A percentile compares a stretch with the other conserved stretches of the same genome.
phyloP scores from a whole-genome alignment of 305 asterid genomes.

The Ruellia speciosa region DNA sequence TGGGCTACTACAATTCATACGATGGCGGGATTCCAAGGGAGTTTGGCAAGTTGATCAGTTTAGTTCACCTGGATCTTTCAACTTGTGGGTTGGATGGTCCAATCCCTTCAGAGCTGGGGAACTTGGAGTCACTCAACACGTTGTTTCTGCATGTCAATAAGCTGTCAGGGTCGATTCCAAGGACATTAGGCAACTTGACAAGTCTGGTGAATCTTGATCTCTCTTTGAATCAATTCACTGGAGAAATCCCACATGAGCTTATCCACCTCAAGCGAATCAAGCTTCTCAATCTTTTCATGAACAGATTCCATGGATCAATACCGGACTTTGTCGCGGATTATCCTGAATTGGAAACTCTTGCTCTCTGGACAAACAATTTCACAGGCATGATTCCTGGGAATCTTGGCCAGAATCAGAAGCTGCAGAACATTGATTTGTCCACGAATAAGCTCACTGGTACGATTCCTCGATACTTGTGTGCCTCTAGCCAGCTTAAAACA shows the following conservation, averaged over 20 bases:
- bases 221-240: conserved; percentile 60
- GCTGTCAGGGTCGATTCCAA: conserved; percentile 68
- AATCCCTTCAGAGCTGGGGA: conserved; percentile 72
- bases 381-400: conserved; percentile 63
- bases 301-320: conserved; percentile 74
- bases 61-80: conserved; percentile 68
- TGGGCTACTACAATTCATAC: conserved; percentile 63
- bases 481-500: conserved; percentile 46
- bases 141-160: conserved; percentile 62
- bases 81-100: conserved; percentile 64
- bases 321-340: conserved; percentile 72
- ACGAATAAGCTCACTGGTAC: conserved; percentile 93
- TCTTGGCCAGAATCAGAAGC: conserved; percentile 57
- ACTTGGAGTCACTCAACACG: conserved; percentile 54
- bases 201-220: conserved; percentile 69
- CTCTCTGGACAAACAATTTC: conserved; percentile 87
- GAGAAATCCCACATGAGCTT: conserved; percentile 82
- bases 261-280: conserved; percentile 40
- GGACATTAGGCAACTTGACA: conserved; percentile 72
- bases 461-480: conserved; percentile 58
- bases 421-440: conserved; percentile 67
- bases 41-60: conserved; percentile 63
- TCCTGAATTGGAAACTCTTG: conserved; percentile 53
- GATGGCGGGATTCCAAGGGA: conserved; percentile 80
- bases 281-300: conserved; percentile 75